Evolutionary conservation across 1,284 basidiomycete species (phyloP).

Genomic region (Pseudozyma hubeiensis): DNA sequence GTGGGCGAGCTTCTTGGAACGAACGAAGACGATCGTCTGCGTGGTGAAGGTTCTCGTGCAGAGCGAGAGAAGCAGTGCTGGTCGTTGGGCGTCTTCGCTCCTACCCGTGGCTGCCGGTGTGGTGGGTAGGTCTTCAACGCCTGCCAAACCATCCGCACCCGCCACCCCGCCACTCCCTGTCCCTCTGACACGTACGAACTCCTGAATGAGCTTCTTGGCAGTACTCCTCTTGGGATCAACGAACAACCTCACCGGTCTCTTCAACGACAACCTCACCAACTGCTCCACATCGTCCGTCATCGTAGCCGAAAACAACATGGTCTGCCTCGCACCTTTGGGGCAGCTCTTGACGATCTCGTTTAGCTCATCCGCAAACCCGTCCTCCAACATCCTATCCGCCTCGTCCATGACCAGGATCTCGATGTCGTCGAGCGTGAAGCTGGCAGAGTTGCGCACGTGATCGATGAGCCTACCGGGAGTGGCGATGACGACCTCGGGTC

Average conservation of each 20-base stretch:
- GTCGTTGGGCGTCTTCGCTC: constrained; percentile 90
- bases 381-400: constrained; percentile 97
- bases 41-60: constrained; percentile 85
- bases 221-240: constrained; percentile 92
- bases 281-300: constrained; percentile 98
- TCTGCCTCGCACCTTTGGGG: constrained; percentile 72
- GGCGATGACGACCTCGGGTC: constrained; percentile 97
- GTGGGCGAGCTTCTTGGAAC: constrained; percentile 98
- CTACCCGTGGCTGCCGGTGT: neutral
- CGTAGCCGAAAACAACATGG: constrained; percentile 94
- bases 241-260: constrained; percentile 81
- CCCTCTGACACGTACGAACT: constrained; percentile 74
- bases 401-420: constrained; percentile 99
- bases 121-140: constrained; percentile 82
- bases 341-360: constrained; percentile 94
- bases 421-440: constrained; percentile 91
- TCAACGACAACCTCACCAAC: constrained; percentile 90
- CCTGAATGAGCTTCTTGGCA: constrained; percentile 89
- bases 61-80: constrained; percentile 88
- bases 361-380: constrained; percentile 95
- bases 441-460: constrained; percentile 92
- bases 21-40: constrained; percentile 98
- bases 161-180: constrained; percentile 38
- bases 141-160: constrained; percentile 75
- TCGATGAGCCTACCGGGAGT: constrained; percentile 98